Evolutionary conservation across 2,329 filamentous ascomycete species (phyloP), one percentile per base, ranked within the genome.

Genomic region (Hymenoscyphus scutula): DNA sequence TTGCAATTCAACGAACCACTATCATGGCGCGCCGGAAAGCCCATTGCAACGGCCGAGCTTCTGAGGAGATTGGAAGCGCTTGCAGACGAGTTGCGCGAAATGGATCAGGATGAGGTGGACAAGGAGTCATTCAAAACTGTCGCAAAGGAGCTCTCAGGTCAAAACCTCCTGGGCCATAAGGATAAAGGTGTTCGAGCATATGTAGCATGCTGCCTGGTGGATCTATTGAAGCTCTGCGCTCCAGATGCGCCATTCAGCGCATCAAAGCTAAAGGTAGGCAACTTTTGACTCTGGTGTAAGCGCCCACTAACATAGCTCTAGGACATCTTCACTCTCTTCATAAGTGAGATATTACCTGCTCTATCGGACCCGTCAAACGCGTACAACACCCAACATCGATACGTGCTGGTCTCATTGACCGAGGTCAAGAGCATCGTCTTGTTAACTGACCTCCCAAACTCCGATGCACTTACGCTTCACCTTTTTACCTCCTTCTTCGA

Each of bases 371-470:
- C 93, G 13, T 88, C 88, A 45, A 89, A 96, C 74, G 88, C 93
- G 10, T 98, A 97, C 80, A 94, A 96, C 76, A 88, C 87, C 65
- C 93, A 98, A 76, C 92, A 99, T 78, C 88, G 95, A 77, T 95
- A 96, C 73, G 90, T 97, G 65, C 82, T 99, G 64, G 86, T 88
- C 65, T 97, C 93, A 19, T 84, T 99, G 32, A 89, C 92, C 61
- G 92, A 96, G 69, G 90, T 97, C 70, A 97, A 98, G 81, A 97
- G 92, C 77, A 91, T 99, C 51, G 85, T 98, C 8, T 85, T 99
- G 48, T 84, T 99, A 68, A 90, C 91, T 65, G 95, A 99, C 70
- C 85, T 98, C 45, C 89, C 92, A 29, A 89, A 90, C 62, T 85
- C 91, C 58, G 92, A 97, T 62, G 84, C 86, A 32, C 83, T 98